Conservation (phyloP, 768 basidiomycete genomes). For the Stropharia rugosoannulata region DNA sequence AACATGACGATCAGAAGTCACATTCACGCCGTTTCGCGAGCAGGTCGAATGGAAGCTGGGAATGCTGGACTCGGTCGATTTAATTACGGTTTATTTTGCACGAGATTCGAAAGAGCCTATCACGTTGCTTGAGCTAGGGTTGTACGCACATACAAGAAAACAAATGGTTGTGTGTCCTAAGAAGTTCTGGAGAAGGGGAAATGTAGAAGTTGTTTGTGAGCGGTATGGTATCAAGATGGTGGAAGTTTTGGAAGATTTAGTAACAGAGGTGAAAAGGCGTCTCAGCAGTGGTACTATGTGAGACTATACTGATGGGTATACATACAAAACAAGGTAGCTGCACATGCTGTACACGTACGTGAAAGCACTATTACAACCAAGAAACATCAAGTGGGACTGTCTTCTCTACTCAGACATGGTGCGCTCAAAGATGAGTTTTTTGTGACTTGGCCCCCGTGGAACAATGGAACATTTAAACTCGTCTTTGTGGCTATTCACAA, state of each 20-base stretch:
- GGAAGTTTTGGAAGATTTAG: neutral
- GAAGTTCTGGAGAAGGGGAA: neutral
- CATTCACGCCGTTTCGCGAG: neutral
- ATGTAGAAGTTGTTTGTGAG: constrained; percentile 1
- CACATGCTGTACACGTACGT: neutral
- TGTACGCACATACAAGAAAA: neutral
- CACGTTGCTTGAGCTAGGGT: neutral
- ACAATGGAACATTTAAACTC: too few species aligned
- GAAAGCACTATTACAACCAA: too few species aligned
- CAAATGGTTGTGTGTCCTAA: neutral
- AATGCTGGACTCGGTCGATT: neutral
- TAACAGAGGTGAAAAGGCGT: neutral
- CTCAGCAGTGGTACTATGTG: too few species aligned
- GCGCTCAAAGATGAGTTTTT: too few species aligned
- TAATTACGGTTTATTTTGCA: neutral
- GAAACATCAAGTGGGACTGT: neutral
- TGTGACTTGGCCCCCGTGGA: too few species aligned
- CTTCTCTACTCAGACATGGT: too few species aligned
- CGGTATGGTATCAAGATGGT: neutral
- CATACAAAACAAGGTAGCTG: neutral
- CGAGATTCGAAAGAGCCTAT: neutral
- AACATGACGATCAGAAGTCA: neutral
- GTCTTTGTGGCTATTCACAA: too few species aligned
- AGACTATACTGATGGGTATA: neutral
- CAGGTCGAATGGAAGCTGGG: constrained; percentile 3